Conservation (phyloP, 2,329 filamentous ascomycete genomes). For the Alternaria sp. region DNA sequence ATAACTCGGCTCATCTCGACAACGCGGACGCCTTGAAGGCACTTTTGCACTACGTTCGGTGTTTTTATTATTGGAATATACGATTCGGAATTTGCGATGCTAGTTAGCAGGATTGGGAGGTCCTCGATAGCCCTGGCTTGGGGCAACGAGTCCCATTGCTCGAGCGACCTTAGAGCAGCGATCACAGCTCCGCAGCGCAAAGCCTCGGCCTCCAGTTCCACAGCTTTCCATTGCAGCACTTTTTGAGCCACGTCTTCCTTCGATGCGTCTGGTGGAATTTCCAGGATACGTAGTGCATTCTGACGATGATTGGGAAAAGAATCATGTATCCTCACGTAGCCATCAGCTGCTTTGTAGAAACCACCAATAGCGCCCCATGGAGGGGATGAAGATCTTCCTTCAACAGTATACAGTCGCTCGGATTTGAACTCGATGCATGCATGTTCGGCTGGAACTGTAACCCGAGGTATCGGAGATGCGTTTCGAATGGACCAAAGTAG, state of each 20-base stretch:
- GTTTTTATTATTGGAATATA: conserved; percentile 15
- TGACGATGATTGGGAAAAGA: conserved; percentile 61
- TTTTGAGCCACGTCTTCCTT: conserved; percentile 53
- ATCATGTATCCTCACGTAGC: conserved; percentile 65
- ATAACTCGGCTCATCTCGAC: conserved; percentile 56
- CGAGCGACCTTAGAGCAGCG: conserved; percentile 60
- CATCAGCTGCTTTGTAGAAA: conserved; percentile 61
- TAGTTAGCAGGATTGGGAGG: conserved; percentile 58
- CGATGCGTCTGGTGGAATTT: conserved; percentile 45
- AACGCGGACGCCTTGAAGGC: conserved; percentile 54
- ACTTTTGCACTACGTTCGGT: conserved; percentile 31
- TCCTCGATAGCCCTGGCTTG: conserved; percentile 57
- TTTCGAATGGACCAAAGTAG: conserved; percentile 55
- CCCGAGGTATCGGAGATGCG: conserved; percentile 40
- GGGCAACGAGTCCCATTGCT: conserved; percentile 62
- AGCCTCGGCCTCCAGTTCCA: conserved; percentile 61
- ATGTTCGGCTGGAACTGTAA: conserved; percentile 58
- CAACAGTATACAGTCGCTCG: conserved; percentile 59
- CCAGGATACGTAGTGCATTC: conserved; percentile 57
- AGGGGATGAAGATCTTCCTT: conserved; percentile 47
- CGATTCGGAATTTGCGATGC: conserved; percentile 37
- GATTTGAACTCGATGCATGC: conserved; percentile 64
- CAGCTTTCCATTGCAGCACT: conserved; percentile 53
- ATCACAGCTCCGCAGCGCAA: conserved; percentile 56
- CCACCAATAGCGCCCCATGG: conserved; percentile 60